A percentile compares a stretch with the other conserved stretches of the same genome.
phyloP scores from a whole-genome alignment of 106 monocot species.

The Dendrobium catenatum region DNA sequence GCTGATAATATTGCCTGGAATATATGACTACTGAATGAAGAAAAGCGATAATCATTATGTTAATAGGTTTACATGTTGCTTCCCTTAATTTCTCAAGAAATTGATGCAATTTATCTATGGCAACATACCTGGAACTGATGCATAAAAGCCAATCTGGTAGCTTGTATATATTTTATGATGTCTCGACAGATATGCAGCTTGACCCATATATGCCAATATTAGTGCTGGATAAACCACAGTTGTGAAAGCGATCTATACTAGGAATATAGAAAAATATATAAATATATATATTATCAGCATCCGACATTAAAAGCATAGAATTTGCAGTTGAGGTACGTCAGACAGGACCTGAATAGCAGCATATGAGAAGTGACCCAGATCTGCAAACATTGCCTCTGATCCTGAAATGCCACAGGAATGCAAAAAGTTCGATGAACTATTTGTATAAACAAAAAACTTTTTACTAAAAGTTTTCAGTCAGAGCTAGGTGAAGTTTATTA shows the following conservation, averaged over 20 bases:
- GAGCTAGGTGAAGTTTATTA: background rate
- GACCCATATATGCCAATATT: slow-evolving; percentile 73
- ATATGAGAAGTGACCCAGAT: slow-evolving; percentile 68
- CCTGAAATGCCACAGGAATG: slow-evolving; percentile 25
- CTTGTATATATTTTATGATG: slow-evolving; percentile 36
- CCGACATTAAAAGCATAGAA: background rate
- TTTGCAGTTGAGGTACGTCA: background rate
- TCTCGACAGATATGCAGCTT: slow-evolving; percentile 63
- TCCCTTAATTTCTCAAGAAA: too few species aligned
- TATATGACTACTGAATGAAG: background rate
- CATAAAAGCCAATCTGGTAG: slow-evolving; percentile 66
- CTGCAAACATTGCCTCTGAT: slow-evolving; percentile 85
- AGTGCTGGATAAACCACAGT: slow-evolving; percentile 60
- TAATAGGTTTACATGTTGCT: too few species aligned
- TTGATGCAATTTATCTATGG: too few species aligned
- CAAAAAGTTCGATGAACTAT: background rate
- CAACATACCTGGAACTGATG: slow-evolving; percentile 53
- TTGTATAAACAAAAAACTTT: background rate
- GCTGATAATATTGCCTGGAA: background rate
- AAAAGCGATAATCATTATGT: background rate
- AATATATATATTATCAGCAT: background rate
- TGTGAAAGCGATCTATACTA: slow-evolving; percentile 55
- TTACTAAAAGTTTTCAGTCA: background rate
- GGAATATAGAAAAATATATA: background rate
- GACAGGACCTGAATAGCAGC: slow-evolving; percentile 52